Percentiles rank a stretch among this genome's conserved stretches.
Evolutionary conservation across 176 grass and related monocot genomes (phyloP).

Genomic region (Triticum dicoccoides): DNA sequence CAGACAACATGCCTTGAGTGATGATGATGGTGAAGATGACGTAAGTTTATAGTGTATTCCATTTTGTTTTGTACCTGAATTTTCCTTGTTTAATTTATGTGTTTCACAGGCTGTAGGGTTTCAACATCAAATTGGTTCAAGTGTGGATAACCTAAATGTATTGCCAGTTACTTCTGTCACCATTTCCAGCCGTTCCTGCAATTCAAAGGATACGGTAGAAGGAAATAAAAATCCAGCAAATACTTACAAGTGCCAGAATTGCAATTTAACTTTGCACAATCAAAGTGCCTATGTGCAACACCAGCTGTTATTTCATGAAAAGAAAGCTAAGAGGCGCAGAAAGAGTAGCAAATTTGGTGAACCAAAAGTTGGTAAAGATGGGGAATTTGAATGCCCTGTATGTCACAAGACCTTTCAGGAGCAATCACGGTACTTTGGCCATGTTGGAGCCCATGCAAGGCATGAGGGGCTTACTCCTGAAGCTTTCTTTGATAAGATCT

Average conservation of each 20-base stretch:
- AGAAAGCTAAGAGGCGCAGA: slow-evolving; percentile 60
- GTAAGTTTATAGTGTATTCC: slow-evolving; percentile 54
- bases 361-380: slow-evolving; percentile 61
- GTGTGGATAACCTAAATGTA: slow-evolving; percentile 25
- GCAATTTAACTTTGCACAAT: slow-evolving; percentile 60
- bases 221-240: slow-evolving; percentile 19
- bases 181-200: slow-evolving; percentile 13
- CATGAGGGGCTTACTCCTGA: slow-evolving; percentile 60
- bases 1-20: slow-evolving; percentile 32
- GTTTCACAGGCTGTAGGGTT: slow-evolving; percentile 46
- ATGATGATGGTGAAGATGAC: slow-evolving; percentile 34
- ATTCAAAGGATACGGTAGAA: slow-evolving; percentile 32
- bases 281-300: slow-evolving; percentile 54
- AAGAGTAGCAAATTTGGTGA: slow-evolving; percentile 45
- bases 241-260: slow-evolving; percentile 45
- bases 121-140: slow-evolving; percentile 35
- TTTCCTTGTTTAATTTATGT: slow-evolving; percentile 19
- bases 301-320: slow-evolving; percentile 55
- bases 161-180: slow-evolving; percentile 27
- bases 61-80: slow-evolving; percentile 34
- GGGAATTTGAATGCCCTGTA: slow-evolving; percentile 76
- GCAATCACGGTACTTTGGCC: slow-evolving; percentile 63
- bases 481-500: slow-evolving; percentile 35
- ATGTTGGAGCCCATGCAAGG: slow-evolving; percentile 76
- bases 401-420: slow-evolving; percentile 72